These are phyloP conservation scores for Pezicula neosporulosa DNA, from an alignment of 2,329 filamentous ascomycete species.

Conservation along the genomic window DNA sequence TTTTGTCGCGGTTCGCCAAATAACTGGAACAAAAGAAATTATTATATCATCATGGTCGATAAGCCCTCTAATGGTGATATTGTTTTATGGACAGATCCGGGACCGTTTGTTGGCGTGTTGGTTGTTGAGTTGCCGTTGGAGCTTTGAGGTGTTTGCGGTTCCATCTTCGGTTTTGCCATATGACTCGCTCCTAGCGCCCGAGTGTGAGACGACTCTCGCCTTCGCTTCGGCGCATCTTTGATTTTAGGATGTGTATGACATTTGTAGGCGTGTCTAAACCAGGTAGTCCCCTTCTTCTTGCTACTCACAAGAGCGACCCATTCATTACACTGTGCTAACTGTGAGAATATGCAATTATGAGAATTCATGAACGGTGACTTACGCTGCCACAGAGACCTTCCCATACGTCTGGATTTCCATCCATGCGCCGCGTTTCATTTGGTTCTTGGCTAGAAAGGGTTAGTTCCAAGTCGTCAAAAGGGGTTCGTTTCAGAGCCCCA, in stretches of 20 bases:
- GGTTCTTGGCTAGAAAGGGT: constrained; percentile 53
- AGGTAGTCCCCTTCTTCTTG: constrained; percentile 90
- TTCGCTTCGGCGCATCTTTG: constrained; percentile 67
- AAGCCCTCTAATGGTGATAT: constrained; percentile 36
- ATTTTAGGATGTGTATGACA: constrained; percentile 71
- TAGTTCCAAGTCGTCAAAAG: background rate
- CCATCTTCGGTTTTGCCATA: constrained; percentile 45
- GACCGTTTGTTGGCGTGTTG: constrained; percentile 34
- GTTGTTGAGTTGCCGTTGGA: constrained; percentile 31
- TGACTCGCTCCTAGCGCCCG: constrained; percentile 29
- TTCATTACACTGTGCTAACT: constrained; percentile 56
- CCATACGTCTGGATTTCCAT: constrained; percentile 78
- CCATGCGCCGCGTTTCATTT: constrained; percentile 70
- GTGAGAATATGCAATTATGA: background rate
- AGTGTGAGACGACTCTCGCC: constrained; percentile 56
- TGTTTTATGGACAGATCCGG: constrained; percentile 17
- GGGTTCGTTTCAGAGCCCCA: no score
- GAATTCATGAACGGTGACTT: background rate
- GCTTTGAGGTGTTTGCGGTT: constrained; percentile 42
- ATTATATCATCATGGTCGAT: constrained; percentile 46
- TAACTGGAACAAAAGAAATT: constrained; percentile 12
- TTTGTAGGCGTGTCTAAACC: constrained; percentile 89
- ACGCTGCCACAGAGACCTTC: constrained; percentile 70
- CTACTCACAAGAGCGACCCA: constrained; percentile 81
- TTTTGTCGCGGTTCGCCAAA: no score